Evolutionary conservation across 2,329 filamentous ascomycete species (phyloP).

Genomic region (Neospermospora avenae): DNA sequence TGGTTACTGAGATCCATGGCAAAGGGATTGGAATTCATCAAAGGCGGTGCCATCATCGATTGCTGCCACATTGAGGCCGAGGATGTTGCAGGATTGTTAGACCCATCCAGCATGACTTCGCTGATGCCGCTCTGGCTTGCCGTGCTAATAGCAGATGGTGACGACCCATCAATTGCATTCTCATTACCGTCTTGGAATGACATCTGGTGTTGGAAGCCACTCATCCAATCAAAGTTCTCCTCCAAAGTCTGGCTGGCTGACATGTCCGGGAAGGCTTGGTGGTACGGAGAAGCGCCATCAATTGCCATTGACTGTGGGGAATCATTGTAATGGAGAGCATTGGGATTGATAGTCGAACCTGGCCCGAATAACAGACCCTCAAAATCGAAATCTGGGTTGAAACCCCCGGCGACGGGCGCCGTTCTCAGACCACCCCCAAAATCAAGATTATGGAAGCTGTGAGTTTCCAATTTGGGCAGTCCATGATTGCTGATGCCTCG

Average conservation of each 20-base stretch:
- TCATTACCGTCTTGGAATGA: constrained; percentile 68
- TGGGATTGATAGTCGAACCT: constrained; percentile 68
- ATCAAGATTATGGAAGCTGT: constrained; percentile 63
- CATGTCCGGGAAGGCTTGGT: constrained; percentile 55
- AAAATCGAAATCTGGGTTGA: constrained; percentile 65
- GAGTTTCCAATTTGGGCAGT: constrained; percentile 80
- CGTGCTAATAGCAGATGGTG: constrained; percentile 92
- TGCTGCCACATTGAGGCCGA: constrained; percentile 65
- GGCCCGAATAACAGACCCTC: constrained; percentile 67
- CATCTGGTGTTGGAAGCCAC: constrained; percentile 76
- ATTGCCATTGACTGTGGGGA: constrained; percentile 66
- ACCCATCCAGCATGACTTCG: constrained; percentile 86
- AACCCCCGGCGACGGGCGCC: constrained; percentile 66
- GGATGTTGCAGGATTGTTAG: constrained; percentile 57
- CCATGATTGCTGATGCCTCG: constrained; percentile 60
- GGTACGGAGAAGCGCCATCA: constrained; percentile 60
- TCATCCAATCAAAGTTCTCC: constrained; percentile 80
- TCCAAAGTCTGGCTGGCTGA: constrained; percentile 61
- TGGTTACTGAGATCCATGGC: constrained; percentile 70
- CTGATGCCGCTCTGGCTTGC: constrained; percentile 89
- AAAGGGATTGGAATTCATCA: constrained; percentile 64
- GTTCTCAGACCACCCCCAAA: constrained; percentile 69
- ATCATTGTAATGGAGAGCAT: constrained; percentile 78
- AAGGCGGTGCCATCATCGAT: constrained; percentile 65
- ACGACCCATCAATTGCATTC: constrained; percentile 85